Evolutionary conservation across 441 rosid species (phyloP).

Genomic region (Adansonia gregorii): DNA sequence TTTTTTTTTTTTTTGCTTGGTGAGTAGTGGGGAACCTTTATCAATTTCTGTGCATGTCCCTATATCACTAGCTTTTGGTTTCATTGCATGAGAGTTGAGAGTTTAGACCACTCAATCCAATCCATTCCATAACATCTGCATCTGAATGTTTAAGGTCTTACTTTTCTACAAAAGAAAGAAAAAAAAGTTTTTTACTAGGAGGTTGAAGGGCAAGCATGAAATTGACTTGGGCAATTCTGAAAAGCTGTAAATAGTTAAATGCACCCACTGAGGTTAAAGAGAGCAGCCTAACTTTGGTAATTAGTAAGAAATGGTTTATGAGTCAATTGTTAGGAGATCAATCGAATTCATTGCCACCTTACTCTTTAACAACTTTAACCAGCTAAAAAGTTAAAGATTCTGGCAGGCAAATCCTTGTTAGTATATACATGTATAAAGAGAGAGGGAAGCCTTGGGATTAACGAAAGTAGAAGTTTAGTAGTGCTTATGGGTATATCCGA

Average conservation of each 20-base stretch:
- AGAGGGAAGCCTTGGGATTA: slow-evolving; percentile 45
- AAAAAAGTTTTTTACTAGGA: no score
- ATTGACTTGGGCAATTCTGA: no score
- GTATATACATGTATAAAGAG: slow-evolving; percentile 32
- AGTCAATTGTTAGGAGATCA: slow-evolving; percentile 26
- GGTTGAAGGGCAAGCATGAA: no score
- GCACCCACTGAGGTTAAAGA: neutral
- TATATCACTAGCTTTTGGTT: slow-evolving; percentile 21
- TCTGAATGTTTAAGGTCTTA: neutral
- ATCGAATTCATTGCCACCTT: slow-evolving; percentile 4
- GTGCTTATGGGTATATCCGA: slow-evolving; percentile 48
- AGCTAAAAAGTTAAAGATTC: slow-evolving; percentile 21
- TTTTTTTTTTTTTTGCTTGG: slow-evolving; percentile 29
- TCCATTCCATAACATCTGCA: neutral
- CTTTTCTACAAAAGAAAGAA: neutral
- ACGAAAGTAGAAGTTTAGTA: slow-evolving; percentile 40
- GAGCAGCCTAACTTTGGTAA: neutral
- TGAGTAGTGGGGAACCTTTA: slow-evolving; percentile 31
- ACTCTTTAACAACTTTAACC: slow-evolving; percentile 23
- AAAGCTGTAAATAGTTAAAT: neutral
- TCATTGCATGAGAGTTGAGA: no score
- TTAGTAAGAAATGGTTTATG: neutral
- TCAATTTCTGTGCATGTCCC: slow-evolving; percentile 53
- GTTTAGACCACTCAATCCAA: slow-evolving; percentile 25
- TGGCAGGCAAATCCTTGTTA: slow-evolving; percentile 14